Base-by-base conservation (phyloP, 1,284 basidiomycete species). In the Coniophora puteana region DNA sequence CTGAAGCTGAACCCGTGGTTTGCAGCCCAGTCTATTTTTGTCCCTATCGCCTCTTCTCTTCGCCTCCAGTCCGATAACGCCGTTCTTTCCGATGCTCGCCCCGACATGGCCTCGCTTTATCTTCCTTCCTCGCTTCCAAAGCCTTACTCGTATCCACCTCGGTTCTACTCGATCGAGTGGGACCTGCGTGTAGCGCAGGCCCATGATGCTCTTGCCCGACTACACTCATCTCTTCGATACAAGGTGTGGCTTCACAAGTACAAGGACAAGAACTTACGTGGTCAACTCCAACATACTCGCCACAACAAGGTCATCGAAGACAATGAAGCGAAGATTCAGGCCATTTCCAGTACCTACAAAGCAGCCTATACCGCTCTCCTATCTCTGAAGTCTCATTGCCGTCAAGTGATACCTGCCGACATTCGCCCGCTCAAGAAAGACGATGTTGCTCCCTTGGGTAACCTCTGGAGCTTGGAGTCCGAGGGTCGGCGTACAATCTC, bases 91-190 rank as follows among this genome's bases (percentile, higher is more conserved):
- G 28, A 38, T 17, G 37, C 28, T 14, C 18, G 16, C 16, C 25
- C 14, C 17, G 17, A 38, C 14, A 38, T 20, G 10, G 13, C 17
- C 3, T 3, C 28, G 4, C 37, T 38, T n/a, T 38, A 20, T 25
- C 26, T 38, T 5, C 37, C 37, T 29, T 38, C 27, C 8, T 27
- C 11, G 3, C n/a, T 38, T 5, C n/a, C n/a, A n/a, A n/a, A n/a
- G n/a, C n/a, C n/a, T n/a, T n/a, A n/a, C n/a, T n/a, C n/a, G n/a
- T n/a, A n/a, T n/a, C 17, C 28, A 11, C 13, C n/a, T 3, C 16
- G n/a, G 8, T 29, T 32, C 22, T 28, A 28, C 5, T n/a, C n/a
- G n/a, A n/a, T n/a, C n/a, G 16, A 38, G 17, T 38, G 36, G 36
- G 22, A 17, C 14, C 18, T 38, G 11, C 25, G 8, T 2, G 7